Base-by-base conservation (phyloP, 2,329 filamentous ascomycete genomes). In the Sporothrix luriei region DNA sequence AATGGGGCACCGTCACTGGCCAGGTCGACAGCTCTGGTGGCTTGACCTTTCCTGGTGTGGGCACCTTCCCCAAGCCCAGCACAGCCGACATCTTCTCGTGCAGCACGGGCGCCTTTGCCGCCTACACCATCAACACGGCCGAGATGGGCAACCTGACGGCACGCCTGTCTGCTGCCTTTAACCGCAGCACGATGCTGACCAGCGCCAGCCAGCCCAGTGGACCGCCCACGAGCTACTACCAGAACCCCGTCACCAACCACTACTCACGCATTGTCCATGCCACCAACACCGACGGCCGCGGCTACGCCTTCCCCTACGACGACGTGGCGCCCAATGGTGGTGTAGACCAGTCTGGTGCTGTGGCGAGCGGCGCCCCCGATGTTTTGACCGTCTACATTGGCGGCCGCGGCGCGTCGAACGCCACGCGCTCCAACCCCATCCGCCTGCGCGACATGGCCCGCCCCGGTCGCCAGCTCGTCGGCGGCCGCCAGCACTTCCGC, bases 91-190 rank as follows among this genome's bases (percentile, higher is more conserved):
- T 87, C 68, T 87, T 85, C 73, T 80, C 79, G 65, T 86, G 84
- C 79, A 82, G 78, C 77, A 80, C 79, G n/a, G 88, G 88, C 0
- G 84, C 87, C 0, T 90, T 90, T 78, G 82, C 79, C 1, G 78
- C 74, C 52, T 80, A 80, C 64, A 74, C 80, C 5, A 78, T 78
- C 49, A 80, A 82, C 68, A 75, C 78, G 2, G 80, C 79, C 65
- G 79, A 83, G 75, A 82, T 84, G 76, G 85, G 86, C 71, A 88
- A 88, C 71, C 85, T 94, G 69, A 88, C 89, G 10, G 90, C 92
- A 0, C 84, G 92, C n/a, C 80, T 95, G 16, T 86, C 90, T 0
- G 91, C 92, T 0, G 91, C 90, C 0, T 87, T 94, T 75, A 93
- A 94, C 79, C 85, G 92, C 26, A 88, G 86, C 46, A 94, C 90